Evolutionary conservation across 768 basidiomycete species (phyloP).

Genomic region (Leccinum rimulosum): DNA sequence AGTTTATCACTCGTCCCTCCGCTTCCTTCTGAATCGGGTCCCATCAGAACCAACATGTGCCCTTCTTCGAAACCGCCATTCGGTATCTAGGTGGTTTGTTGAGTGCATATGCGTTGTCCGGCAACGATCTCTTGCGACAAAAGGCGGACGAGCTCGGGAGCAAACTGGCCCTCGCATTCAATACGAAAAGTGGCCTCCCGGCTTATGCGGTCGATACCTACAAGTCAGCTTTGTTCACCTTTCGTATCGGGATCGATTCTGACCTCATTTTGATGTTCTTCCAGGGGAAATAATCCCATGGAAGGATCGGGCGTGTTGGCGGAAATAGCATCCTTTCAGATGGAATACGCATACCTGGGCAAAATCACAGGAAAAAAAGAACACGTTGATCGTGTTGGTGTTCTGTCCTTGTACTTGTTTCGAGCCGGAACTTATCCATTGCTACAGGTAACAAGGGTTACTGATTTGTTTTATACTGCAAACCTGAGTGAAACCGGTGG

Average conservation of each 20-base stretch:
- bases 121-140: conserved; percentile 57
- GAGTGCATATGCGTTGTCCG: conserved; percentile 75
- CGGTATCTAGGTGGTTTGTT: conserved; percentile 87
- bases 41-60: conserved; percentile 32
- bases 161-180: conserved; percentile 67
- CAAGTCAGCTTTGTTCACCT: conserved; percentile 35
- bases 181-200: conserved; percentile 69
- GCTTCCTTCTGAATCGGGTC: conserved; percentile 1
- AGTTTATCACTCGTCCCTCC: conserved; percentile 3
- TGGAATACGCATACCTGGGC: conserved; percentile 85
- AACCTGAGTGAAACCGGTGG: conserved; percentile 48
- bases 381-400: conserved; percentile 52
- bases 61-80: conserved; percentile 84
- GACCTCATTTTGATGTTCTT: neutral
- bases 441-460: conserved; percentile 47
- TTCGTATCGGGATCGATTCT: neutral
- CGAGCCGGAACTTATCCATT: neutral
- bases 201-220: conserved; percentile 66
- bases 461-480: conserved; percentile 44
- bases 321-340: conserved; percentile 76
- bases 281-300: neutral
- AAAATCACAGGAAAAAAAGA: conserved; percentile 70
- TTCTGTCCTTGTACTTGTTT: neutral
- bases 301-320: conserved; percentile 47
- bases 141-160: conserved; percentile 76